A percentile compares a stretch with the other conserved stretches of the same genome.
These are phyloP conservation scores for Phytophthora citricola DNA, from an alignment of 352 stramenopile genomes.

Conservation along the genomic window DNA sequence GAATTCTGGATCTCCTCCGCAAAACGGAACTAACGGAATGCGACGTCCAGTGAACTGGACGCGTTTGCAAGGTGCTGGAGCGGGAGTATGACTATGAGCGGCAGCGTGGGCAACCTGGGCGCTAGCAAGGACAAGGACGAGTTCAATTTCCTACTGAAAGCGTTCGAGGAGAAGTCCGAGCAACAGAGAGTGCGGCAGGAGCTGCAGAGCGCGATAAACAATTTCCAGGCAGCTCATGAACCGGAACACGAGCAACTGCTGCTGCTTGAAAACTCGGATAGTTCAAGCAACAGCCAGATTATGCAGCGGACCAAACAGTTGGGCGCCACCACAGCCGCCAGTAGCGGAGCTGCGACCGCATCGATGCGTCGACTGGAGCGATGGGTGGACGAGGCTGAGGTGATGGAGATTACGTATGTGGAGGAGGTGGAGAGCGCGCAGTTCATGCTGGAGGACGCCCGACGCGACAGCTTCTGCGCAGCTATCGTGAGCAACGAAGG, in stretches of 20 bases:
- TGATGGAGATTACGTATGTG: slow-evolving; percentile 74
- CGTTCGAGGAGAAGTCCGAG: slow-evolving; percentile 66
- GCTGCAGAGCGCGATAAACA: slow-evolving; percentile 54
- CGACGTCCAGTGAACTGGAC: slow-evolving; percentile 34
- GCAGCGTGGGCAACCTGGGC: slow-evolving; percentile 35
- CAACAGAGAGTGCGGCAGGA: slow-evolving; percentile 62
- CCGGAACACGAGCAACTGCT: slow-evolving; percentile 44
- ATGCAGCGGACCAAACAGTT: slow-evolving; percentile 33
- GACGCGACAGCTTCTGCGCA: slow-evolving; percentile 69
- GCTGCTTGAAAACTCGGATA: slow-evolving; percentile 34
- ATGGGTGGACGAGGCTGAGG: slow-evolving; percentile 70
- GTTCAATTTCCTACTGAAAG: slow-evolving; percentile 72
- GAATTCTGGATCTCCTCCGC: slow-evolving; percentile 36
- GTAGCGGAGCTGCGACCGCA: slow-evolving; percentile 28
- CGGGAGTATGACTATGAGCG: slow-evolving; percentile 49
- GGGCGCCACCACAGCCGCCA: slow-evolving; percentile 23
- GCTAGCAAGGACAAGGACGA: slow-evolving; percentile 58
- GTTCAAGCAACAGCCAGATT: slow-evolving; percentile 35
- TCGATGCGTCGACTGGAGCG: slow-evolving; percentile 64
- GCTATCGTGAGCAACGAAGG: slow-evolving; percentile 63
- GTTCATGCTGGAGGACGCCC: slow-evolving; percentile 69
- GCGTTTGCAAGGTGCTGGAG: slow-evolving; percentile 43
- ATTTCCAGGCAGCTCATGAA: slow-evolving; percentile 41
- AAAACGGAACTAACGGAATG: slow-evolving; percentile 27
- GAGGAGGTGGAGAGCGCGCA: slow-evolving; percentile 78